Evolutionary conservation across 305 asterid genomes (phyloP).

Genomic region (Solanum chacoense): DNA sequence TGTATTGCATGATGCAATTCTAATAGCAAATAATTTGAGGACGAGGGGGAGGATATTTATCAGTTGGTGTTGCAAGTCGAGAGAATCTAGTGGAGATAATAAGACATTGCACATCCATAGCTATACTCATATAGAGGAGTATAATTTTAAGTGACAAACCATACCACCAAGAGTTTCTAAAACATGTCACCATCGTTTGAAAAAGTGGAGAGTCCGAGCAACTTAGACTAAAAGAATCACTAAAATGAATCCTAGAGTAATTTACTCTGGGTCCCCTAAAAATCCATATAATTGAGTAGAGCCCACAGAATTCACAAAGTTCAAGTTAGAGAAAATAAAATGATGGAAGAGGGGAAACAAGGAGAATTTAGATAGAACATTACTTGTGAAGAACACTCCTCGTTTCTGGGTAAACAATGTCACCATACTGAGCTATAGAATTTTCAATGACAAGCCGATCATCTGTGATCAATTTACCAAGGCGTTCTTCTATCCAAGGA

Average conservation of each 20-base stretch:
- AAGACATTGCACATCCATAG: not conserved
- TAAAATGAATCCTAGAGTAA: not conserved
- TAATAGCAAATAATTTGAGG: not conserved
- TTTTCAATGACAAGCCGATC: conserved; percentile 72
- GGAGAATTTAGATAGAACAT: conserved; percentile 9
- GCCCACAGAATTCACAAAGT: not conserved
- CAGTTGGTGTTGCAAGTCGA: not conserved
- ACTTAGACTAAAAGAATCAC: not conserved
- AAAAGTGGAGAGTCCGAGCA: too few relatives aligned
- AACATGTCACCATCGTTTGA: not conserved
- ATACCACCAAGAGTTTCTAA: not conserved
- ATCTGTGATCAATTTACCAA: conserved; percentile 80
- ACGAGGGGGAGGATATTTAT: not conserved
- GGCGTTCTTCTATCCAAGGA: conserved; percentile 88
- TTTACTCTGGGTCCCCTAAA: not conserved
- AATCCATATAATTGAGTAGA: not conserved
- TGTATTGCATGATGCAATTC: not conserved
- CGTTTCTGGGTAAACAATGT: conserved; percentile 72
- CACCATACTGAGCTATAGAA: conserved; percentile 81
- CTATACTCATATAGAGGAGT: not conserved
- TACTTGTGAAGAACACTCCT: conserved; percentile 67
- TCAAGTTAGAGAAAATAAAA: not conserved
- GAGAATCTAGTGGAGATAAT: not conserved
- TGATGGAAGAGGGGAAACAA: not conserved
- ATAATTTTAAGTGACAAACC: not conserved